Evolutionary conservation across 1,284 basidiomycete species (phyloP).

Genomic region (Exobasidium rhododendri): DNA sequence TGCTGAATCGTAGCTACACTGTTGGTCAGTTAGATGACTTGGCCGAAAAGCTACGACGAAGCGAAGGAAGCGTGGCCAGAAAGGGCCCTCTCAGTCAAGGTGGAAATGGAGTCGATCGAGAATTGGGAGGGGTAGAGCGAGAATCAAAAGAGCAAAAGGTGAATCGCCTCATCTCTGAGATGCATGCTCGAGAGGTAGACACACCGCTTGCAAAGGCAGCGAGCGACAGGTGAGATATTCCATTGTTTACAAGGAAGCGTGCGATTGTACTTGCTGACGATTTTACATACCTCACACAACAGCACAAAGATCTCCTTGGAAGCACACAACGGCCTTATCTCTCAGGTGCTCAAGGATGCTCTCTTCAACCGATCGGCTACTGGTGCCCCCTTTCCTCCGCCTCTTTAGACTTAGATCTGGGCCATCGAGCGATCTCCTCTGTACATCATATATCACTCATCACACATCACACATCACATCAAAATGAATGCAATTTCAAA

Average conservation of each 20-base stretch:
- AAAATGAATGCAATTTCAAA: too few relatives aligned
- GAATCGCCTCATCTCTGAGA: constrained; percentile 14
- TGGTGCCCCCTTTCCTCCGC: constrained; percentile 15
- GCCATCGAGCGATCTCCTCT: too few relatives aligned
- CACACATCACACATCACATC: too few relatives aligned
- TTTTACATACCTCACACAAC: constrained; percentile 15
- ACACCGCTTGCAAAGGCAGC: constrained; percentile 71
- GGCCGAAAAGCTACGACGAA: constrained; percentile 70
- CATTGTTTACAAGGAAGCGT: not conserved
- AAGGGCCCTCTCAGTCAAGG: constrained; percentile 10
- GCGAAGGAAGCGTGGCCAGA: constrained; percentile 22
- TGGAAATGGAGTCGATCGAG: not conserved
- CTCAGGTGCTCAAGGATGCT: constrained; percentile 78
- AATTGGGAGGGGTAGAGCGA: not conserved
- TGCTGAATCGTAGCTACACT: constrained; percentile 85
- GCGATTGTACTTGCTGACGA: constrained; percentile 10
- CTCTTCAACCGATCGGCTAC: constrained; percentile 38
- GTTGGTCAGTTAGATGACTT: constrained; percentile 84
- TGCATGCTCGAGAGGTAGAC: constrained; percentile 35
- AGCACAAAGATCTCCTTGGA: constrained; percentile 81
- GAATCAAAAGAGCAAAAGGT: constrained; percentile 3
- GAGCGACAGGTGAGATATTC: constrained; percentile 69
- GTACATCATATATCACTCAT: too few relatives aligned
- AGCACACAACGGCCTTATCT: constrained; percentile 82
- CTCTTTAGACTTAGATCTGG: not conserved